Evolutionary conservation across 2,329 filamentous ascomycete species (phyloP).

Genomic region (Aspergillus caelatus): DNA sequence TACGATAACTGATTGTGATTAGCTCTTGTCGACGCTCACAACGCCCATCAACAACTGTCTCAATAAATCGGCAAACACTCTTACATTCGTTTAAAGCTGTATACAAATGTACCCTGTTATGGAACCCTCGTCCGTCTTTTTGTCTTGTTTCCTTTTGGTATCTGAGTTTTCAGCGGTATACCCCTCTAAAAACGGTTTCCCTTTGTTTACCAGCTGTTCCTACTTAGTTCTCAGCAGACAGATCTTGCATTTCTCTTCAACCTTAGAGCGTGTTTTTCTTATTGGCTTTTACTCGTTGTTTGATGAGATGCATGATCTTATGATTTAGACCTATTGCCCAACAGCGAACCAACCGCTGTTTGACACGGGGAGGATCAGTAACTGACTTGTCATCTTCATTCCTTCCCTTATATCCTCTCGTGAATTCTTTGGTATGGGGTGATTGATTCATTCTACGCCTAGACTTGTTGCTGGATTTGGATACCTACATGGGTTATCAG

Average conservation of each 20-base stretch:
- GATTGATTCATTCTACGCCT: slow-evolving; percentile 5
- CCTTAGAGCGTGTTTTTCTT: slow-evolving; percentile 11
- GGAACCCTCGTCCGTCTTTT: slow-evolving; percentile 8
- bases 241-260: slow-evolving; percentile 12
- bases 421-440: background rate
- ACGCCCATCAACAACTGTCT: slow-evolving; percentile 31
- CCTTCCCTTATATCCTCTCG: slow-evolving; percentile 1
- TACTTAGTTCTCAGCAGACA: slow-evolving; percentile 15
- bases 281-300: slow-evolving; percentile 12
- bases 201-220: slow-evolving; percentile 23
- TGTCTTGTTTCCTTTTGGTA: slow-evolving; percentile 11
- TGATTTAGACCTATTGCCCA: slow-evolving; percentile 11
- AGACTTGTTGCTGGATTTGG: background rate
- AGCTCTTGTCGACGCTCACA: slow-evolving; percentile 49
- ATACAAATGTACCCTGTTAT: slow-evolving; percentile 7
- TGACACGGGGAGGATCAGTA: slow-evolving; percentile 2
- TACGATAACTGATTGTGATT: slow-evolving; percentile 15
- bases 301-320: slow-evolving; percentile 23
- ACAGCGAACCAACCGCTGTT: slow-evolving; percentile 2
- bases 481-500: background rate
- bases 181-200: slow-evolving; percentile 31
- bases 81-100: slow-evolving; percentile 10
- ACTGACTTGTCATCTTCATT: slow-evolving; percentile 9
- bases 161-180: slow-evolving; percentile 36
- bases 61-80: slow-evolving; percentile 11